Percentiles rank a stretch among this genome's conserved stretches.
Conservation (phyloP, 768 basidiomycete species). For the Pisolithus tinctorius region DNA sequence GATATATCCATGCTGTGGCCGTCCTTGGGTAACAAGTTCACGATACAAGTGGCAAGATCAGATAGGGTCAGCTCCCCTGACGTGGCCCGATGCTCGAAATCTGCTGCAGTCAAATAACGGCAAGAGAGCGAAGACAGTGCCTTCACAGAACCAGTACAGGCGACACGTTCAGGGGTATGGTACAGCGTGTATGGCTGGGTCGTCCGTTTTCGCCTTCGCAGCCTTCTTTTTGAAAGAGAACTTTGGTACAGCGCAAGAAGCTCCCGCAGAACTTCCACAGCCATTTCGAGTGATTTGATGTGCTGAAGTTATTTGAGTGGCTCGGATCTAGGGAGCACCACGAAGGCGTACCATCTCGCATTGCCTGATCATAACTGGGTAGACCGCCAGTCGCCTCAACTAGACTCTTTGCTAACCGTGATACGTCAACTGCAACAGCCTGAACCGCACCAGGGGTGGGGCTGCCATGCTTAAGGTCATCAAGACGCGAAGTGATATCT, state of each 20-base stretch:
- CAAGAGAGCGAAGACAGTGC: conserved; percentile 40
- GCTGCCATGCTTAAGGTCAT: conserved; percentile 28
- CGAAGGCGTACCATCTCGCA: conserved; percentile 51
- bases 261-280: conserved; percentile 44
- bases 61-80: conserved; percentile 52
- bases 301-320: conserved; percentile 39
- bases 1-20: conserved; percentile 7
- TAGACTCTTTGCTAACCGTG: conserved; percentile 55
- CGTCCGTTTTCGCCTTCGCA: conserved; percentile 14
- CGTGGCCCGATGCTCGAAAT: conserved; percentile 29
- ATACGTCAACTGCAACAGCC: conserved; percentile 42
- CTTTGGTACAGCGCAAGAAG: conserved; percentile 44
- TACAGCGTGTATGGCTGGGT: conserved; percentile 1
- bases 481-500: conserved; percentile 47
- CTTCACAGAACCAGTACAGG: conserved; percentile 24
- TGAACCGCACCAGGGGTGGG: conserved; percentile 33
- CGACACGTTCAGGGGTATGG: conserved; percentile 1
- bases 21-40: conserved; percentile 48
- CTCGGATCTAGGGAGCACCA: neutral
- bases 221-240: conserved; percentile 61
- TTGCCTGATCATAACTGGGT: conserved; percentile 70
- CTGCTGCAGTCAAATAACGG: conserved; percentile 36
- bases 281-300: conserved; percentile 54
- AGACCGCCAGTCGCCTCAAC: conserved; percentile 58
- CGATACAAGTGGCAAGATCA: conserved; percentile 61